These are phyloP conservation scores for Neurospora pannonica DNA, from an alignment of 495 filamentous ascomycete genomes.

Conservation along the genomic window DNA sequence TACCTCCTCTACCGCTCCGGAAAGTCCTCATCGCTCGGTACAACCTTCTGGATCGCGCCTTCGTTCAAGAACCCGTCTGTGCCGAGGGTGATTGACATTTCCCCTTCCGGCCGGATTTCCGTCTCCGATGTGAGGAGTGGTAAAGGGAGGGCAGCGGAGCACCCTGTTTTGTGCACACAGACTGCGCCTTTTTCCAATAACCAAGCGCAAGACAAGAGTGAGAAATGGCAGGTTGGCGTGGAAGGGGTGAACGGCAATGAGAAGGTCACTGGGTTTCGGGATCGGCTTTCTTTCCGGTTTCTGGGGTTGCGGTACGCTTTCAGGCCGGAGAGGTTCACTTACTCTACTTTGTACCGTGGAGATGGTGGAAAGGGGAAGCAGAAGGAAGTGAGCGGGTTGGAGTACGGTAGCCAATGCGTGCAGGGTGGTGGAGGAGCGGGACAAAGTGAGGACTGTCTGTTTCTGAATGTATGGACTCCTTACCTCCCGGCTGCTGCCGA, in stretches of 20 bases:
- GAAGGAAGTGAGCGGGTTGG: slow-evolving; percentile 13
- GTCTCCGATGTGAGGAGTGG: neutral
- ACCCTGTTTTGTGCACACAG: slow-evolving; percentile 36
- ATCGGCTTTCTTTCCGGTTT: slow-evolving; percentile 44
- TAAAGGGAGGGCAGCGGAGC: neutral
- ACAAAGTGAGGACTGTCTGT: slow-evolving; percentile 38
- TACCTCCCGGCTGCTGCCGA: slow-evolving; percentile 27
- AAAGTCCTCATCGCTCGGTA: slow-evolving; percentile 2
- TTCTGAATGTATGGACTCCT: slow-evolving; percentile 47
- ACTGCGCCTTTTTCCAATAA: slow-evolving; percentile 35
- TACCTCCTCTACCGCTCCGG: slow-evolving; percentile 27
- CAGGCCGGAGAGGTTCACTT: slow-evolving; percentile 30
- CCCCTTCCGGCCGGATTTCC: slow-evolving; percentile 14
- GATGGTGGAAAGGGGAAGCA: neutral
- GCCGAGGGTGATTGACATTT: slow-evolving; percentile 14
- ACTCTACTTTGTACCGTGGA: slow-evolving; percentile 26
- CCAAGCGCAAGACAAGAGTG: slow-evolving; percentile 26
- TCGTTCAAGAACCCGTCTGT: neutral
- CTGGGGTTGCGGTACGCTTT: slow-evolving; percentile 33
- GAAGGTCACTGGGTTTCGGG: slow-evolving; percentile 28
- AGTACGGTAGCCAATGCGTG: slow-evolving; percentile 31
- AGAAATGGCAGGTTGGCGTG: slow-evolving; percentile 34
- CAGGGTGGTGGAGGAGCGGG: slow-evolving; percentile 20
- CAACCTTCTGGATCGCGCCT: slow-evolving; percentile 30
- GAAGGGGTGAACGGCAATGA: slow-evolving; percentile 9